phyloP scores from a whole-genome alignment of 306 rosid genomes.

The Medicago lupulina region DNA sequence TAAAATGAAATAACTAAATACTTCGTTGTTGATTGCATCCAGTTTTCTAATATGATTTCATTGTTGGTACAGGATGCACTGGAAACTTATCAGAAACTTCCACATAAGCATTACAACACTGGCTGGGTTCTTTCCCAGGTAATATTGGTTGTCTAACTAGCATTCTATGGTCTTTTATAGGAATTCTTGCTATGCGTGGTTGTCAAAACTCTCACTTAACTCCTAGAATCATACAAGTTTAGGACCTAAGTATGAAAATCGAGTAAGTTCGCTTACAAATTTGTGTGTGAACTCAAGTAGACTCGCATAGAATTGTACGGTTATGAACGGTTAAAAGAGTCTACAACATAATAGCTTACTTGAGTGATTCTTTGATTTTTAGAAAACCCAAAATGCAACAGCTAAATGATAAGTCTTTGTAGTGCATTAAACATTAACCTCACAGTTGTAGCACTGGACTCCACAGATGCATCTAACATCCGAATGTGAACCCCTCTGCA shows the following conservation, averaged over 20 bases:
- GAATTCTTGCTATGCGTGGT: constrained; percentile 24
- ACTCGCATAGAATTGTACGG: not conserved
- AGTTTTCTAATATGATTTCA: constrained; percentile 41
- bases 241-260: not conserved
- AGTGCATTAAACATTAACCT: constrained; percentile 5
- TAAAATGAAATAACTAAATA: constrained; percentile 20
- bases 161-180: constrained; percentile 16
- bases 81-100: constrained; percentile 82
- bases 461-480: not conserved
- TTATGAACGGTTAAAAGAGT: not conserved
- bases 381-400: not conserved
- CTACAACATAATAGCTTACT: not conserved
- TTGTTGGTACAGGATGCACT: constrained; percentile 80
- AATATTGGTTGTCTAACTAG: constrained; percentile 35
- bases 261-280: not conserved
- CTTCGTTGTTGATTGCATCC: constrained; percentile 35
- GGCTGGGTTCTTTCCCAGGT: constrained; percentile 99
- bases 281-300: not conserved
- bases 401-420: not conserved
- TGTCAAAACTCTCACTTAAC: not conserved
- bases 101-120: constrained; percentile 88
- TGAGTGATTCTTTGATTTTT: not conserved
- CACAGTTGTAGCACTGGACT: not conserved
- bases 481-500: not conserved
- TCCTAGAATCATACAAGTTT: not conserved